These are phyloP conservation scores for Backusella westeae DNA, from an alignment of 192 early-diverging fungal genomes.

Conservation along the genomic window DNA sequence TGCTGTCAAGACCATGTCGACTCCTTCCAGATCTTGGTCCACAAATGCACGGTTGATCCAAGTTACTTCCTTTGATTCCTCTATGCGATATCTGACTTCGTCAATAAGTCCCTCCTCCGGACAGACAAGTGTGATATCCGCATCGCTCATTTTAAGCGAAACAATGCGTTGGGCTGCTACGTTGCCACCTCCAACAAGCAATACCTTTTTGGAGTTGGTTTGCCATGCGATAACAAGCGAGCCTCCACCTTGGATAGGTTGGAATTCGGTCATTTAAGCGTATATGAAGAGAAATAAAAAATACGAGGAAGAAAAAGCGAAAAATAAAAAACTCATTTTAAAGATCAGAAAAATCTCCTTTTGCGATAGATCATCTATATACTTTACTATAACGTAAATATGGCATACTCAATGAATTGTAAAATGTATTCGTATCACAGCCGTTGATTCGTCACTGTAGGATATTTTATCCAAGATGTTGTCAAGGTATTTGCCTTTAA, in stretches of 20 bases:
- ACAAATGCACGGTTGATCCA: conserved; percentile 53
- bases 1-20: conserved; percentile 68
- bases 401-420: too few relatives aligned
- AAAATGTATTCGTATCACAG: too few relatives aligned
- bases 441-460: too few relatives aligned
- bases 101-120: conserved; percentile 60
- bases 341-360: not conserved
- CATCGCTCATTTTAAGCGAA: conserved; percentile 78
- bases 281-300: not conserved
- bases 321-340: not conserved
- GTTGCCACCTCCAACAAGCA: conserved; percentile 89
- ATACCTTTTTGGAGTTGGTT: conserved; percentile 65
- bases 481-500: not conserved
- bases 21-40: conserved; percentile 48
- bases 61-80: conserved; percentile 48
- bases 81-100: conserved; percentile 64
- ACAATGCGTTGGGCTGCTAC: conserved; percentile 84
- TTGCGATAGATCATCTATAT: not conserved
- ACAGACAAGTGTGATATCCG: conserved; percentile 73
- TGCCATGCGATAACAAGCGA: conserved; percentile 87
- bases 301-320: not conserved
- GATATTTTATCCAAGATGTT: not conserved
- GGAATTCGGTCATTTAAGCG: not conserved
- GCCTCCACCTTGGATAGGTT: conserved; percentile 58
- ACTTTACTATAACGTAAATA: not conserved